Conservation (phyloP, 306 rosid species). For the Acacia crassicarpa region DNA sequence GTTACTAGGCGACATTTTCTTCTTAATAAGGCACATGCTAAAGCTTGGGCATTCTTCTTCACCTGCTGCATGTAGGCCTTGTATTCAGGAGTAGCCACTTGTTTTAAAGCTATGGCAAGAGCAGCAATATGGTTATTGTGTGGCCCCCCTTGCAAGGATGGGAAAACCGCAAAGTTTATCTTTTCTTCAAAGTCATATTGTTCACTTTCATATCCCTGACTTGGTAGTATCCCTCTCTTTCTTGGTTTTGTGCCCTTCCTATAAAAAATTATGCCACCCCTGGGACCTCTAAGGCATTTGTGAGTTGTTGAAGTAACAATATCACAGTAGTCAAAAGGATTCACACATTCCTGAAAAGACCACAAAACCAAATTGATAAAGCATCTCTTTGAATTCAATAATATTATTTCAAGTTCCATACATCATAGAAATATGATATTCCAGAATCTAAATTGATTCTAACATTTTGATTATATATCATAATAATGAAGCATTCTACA, state of each 20-base stretch:
- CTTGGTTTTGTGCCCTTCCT: constrained; percentile 84
- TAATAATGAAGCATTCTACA: background rate
- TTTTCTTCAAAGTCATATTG: constrained; percentile 88
- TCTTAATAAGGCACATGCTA: constrained; percentile 72
- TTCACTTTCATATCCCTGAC: constrained; percentile 69
- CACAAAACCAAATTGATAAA: constrained; percentile 12
- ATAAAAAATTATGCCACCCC: constrained; percentile 95
- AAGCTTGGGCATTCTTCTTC: constrained; percentile 89
- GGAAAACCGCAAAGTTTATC: constrained; percentile 89
- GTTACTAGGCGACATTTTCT: constrained; percentile 82
- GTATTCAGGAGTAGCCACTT: constrained; percentile 81
- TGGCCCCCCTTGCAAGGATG: constrained; percentile 99
- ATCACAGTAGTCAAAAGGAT: constrained; percentile 95
- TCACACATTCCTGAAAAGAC: constrained; percentile 66
- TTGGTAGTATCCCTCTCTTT: constrained; percentile 53
- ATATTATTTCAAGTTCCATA: background rate
- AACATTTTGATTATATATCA: background rate
- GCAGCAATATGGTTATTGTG: constrained; percentile 98
- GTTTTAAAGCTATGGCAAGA: constrained; percentile 91
- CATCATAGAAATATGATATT: background rate
- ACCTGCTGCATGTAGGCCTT: constrained; percentile 94
- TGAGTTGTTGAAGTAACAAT: constrained; percentile 96
- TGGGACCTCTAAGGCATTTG: constrained; percentile 97
- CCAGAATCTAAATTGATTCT: background rate
- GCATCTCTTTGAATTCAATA: background rate